Conservation (phyloP, 1,139 yeast species). For the Geotrichum carabidarum region DNA sequence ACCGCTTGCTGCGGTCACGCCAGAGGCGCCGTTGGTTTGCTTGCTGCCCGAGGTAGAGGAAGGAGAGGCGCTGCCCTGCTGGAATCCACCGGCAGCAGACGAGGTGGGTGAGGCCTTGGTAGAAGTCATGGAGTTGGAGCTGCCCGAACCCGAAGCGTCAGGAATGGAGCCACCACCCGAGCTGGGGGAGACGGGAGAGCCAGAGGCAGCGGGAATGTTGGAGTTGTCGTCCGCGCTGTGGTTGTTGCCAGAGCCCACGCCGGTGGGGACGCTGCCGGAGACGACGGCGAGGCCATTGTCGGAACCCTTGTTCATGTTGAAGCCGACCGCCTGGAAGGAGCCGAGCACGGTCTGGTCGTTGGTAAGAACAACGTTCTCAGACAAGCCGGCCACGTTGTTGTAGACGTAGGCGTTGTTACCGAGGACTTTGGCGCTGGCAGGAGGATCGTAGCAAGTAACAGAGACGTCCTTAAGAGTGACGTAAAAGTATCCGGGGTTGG, state of each 20-base stretch:
- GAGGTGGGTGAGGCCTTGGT: slow-evolving; percentile 3
- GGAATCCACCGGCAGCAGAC: slow-evolving; percentile 29
- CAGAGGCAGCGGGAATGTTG: slow-evolving; percentile 21
- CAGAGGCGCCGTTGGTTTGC: slow-evolving; percentile 8
- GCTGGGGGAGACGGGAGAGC: slow-evolving; percentile 19
- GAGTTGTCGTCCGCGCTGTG: slow-evolving; percentile 17
- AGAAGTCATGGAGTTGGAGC: slow-evolving; percentile 8
- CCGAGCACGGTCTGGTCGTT: slow-evolving; percentile 58
- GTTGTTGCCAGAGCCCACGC: slow-evolving; percentile 22
- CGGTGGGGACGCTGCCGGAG: slow-evolving; percentile 24
- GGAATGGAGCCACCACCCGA: slow-evolving; percentile 15
- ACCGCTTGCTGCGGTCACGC: slow-evolving; percentile 11
- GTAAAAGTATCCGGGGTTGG: slow-evolving; percentile 71
- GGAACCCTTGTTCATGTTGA: slow-evolving; percentile 47
- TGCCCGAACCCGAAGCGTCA: slow-evolving; percentile 10
- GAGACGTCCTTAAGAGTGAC: slow-evolving; percentile 56
- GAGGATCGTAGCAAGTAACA: slow-evolving; percentile 67
- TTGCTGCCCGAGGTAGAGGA: slow-evolving; percentile 2
- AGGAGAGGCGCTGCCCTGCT: slow-evolving; percentile 3
- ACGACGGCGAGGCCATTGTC: slow-evolving; percentile 26
- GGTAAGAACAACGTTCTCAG: slow-evolving; percentile 51
- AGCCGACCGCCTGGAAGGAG: slow-evolving; percentile 57
- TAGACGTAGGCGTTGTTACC: slow-evolving; percentile 57
- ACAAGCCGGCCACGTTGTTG: slow-evolving; percentile 46
- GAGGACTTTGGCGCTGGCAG: slow-evolving; percentile 44